Base-by-base conservation (phyloP, 2,329 filamentous ascomycete species). In the Fusarium sp. region DNA sequence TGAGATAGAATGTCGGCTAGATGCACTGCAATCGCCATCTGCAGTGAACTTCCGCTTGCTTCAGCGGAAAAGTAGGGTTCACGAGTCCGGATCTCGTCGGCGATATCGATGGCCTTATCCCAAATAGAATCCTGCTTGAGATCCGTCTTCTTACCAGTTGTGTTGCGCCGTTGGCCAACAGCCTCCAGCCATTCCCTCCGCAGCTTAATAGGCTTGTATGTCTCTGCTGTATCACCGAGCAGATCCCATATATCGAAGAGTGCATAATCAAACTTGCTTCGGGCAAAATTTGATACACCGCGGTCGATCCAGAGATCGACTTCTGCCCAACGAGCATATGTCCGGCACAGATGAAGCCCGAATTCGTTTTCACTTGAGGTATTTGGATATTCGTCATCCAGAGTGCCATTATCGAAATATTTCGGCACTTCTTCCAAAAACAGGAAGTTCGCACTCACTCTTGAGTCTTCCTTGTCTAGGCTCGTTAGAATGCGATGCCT, bases 301-400 rank as follows among this genome's bases (percentile, higher is more conserved):
- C 26, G 26, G 4, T 53, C 50, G n/a, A 53, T 21, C 50, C 50
- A 53, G 16, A 44, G 13, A 53, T 53, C 50, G 6, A 6, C 50
- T 8, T 53, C 39, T 13, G 26, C 50, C 50, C 39, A 53, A 3
- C 50, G 39, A 23, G 39, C 50, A 18, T 44, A 53, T 3, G 9
- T 4, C 26, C 50, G 19, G 12, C 50, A 53, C 6, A 53, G 10
- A 11, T 53, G n/a, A 4, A 53, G 10, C 3, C 50, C 50, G 11
- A 53, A 3, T 11, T 41, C 28, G 1, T 16, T 9, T 43, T 31
- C 28, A 18, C n/a, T 46, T 37, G 1, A n/a, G 0, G 45, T 37
- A 7, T 16, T 23, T 7, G 13, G 8, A 7, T 3, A 23, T 6
- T 34, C 19, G 23, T 16, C 9, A 6, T 44, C 7, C 12, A 53